Evolutionary conservation across 129 eudicot species (phyloP), one percentile per base, ranked within the genome.

Genomic region (Cynara cardunculus): DNA sequence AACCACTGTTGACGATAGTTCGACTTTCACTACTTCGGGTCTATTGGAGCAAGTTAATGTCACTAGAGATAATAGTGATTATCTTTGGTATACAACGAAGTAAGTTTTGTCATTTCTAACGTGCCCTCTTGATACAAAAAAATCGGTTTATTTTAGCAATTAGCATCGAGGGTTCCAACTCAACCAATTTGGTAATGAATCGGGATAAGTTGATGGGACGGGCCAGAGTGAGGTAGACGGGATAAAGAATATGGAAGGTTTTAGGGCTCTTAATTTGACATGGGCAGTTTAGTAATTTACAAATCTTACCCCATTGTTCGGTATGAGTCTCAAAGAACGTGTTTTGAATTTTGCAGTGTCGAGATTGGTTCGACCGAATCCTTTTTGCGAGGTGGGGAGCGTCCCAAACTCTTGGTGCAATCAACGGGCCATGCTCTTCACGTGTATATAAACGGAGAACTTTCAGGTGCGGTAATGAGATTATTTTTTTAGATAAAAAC

Each of bases 401-500:
- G 80, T 71, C 95, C 97, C 0, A 88, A 89, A 37, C 95, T 94
- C 53, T 82, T 85, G 74, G 95, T 90, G 49, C 87, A 90, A 82
- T 89, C 97, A 53, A 81, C 92, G 0, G 99, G 97, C n/a, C 97
- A 95, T 77, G 96, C 96, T 56, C 89, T 95, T 78, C 97, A 95
- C 41, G 97, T 87, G 34, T 95, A 92, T 71, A 77, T 92, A 3
- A 95, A 95, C 22, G 99, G 97, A 69, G 87, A 89, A 74, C 97
- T 89, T 80, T 87, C 92, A 5, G 99, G 99, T 95, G 89, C 0
- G 13, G 5, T 59, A 65, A 46, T 25, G 25, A 18, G 25, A 10
- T 24, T 22, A 19, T 64, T 7, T 27, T 74, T 21, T 10, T 10
- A 7, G 53, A 62, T 59, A 16, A 82, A 14, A 37, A 22, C 27